These are phyloP conservation scores for Vaccinium darrowii DNA, from an alignment of 148 eudicot species.

Conservation along the genomic window DNA sequence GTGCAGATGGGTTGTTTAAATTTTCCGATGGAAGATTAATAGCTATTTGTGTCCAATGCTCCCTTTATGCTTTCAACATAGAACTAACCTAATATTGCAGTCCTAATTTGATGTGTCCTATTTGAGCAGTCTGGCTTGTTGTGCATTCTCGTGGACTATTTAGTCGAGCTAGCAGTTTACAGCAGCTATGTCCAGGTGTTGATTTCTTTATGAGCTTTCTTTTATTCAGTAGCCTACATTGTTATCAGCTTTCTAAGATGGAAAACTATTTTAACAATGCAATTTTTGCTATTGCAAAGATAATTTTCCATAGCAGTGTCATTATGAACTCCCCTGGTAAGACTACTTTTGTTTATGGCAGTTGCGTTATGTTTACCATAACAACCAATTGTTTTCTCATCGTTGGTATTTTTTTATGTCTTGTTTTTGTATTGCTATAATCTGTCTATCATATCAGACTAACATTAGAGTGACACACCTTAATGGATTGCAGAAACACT, in stretches of 20 bases:
- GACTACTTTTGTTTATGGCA: neutral
- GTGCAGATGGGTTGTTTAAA: neutral
- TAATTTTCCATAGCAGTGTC: neutral
- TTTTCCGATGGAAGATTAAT: neutral
- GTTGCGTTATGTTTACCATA: neutral
- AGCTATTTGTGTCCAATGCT: neutral
- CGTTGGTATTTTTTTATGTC: neutral
- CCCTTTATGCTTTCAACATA: neutral
- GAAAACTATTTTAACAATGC: neutral
- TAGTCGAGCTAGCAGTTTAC: slow-evolving; percentile 39
- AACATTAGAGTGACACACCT: neutral
- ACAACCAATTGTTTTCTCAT: neutral
- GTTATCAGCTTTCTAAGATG: neutral
- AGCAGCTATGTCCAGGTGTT: slow-evolving; percentile 46
- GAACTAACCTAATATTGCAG: neutral
- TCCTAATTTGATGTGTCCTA: slow-evolving; percentile 1
- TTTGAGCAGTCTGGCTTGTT: slow-evolving; percentile 36
- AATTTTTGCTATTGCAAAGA: neutral
- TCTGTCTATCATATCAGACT: neutral
- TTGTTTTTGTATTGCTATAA: neutral
- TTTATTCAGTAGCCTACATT: neutral
- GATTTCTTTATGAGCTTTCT: slow-evolving; percentile 3
- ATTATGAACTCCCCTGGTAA: neutral
- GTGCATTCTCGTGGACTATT: slow-evolving; percentile 47
- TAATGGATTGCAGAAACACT: slow-evolving; percentile 36